Evolutionary conservation across 164 flowering plant genomes (phyloP).

Genomic region (Pachysandra terminalis): DNA sequence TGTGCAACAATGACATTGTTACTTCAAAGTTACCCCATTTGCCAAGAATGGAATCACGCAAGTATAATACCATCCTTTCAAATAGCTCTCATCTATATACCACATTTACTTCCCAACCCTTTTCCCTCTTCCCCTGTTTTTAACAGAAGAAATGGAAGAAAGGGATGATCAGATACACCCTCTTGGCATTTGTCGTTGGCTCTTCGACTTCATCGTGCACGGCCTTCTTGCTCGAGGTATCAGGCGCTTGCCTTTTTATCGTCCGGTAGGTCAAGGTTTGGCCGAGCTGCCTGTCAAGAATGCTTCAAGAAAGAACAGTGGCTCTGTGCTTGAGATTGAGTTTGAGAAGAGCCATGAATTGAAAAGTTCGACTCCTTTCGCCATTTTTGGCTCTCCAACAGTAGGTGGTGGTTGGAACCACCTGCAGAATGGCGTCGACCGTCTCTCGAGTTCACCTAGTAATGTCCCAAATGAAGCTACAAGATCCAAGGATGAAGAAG

Average conservation of each 20-base stretch:
- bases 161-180: slow-evolving; percentile 13
- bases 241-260: slow-evolving; percentile 18
- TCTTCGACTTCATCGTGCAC: slow-evolving; percentile 30
- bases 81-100: neutral
- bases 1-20: slow-evolving; percentile 3
- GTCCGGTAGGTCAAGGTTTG: slow-evolving; percentile 3
- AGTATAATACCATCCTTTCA: neutral
- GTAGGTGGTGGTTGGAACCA: no score
- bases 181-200: slow-evolving; percentile 33
- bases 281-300: no score
- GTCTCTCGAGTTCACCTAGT: no score
- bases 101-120: neutral
- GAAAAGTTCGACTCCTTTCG: no score
- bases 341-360: no score
- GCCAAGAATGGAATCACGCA: slow-evolving; percentile 9
- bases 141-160: slow-evolving; percentile 15
- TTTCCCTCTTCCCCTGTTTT: neutral
- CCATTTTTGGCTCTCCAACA: no score
- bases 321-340: no score
- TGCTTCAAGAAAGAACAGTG: no score
- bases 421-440: no score
- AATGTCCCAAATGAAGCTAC: no score
- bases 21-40: slow-evolving; percentile 1
- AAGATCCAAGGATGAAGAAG: no score
- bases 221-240: slow-evolving; percentile 18